phyloP scores from a whole-genome alignment of 2,329 filamentous ascomycete genomes.

The Calonectria pseudoturangicola region DNA sequence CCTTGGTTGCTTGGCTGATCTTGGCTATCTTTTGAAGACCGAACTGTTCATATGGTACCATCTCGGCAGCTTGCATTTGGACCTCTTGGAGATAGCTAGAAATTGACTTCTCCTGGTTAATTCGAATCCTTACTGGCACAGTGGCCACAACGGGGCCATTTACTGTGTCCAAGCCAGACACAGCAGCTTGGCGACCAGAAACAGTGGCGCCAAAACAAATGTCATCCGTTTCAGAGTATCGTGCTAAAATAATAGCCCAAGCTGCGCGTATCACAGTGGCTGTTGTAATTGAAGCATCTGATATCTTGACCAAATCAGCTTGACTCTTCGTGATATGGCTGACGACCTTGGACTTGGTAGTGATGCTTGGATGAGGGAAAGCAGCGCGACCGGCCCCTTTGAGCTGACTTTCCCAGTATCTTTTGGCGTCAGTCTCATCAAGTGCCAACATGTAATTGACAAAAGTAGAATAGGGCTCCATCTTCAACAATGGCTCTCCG shows the following conservation, averaged over 20 bases:
- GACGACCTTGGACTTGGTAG: background rate
- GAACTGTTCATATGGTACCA: slow-evolving; percentile 41
- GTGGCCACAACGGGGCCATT: slow-evolving; percentile 58
- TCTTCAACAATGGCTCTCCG: background rate
- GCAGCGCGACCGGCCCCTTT: background rate
- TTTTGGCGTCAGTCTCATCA: background rate
- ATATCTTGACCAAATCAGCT: background rate
- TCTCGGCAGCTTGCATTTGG: slow-evolving; percentile 39
- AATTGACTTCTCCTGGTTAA: slow-evolving; percentile 56
- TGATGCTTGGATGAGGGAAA: background rate
- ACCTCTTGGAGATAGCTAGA: slow-evolving; percentile 63
- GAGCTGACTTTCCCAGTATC: slow-evolving; percentile 8
- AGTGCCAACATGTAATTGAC: slow-evolving; percentile 3
- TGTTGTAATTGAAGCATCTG: background rate
- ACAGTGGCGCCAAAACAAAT: slow-evolving; percentile 17
- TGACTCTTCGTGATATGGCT: background rate
- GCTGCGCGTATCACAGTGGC: slow-evolving; percentile 23
- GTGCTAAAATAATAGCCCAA: too few species aligned
- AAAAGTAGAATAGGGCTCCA: background rate
- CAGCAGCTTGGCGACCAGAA: slow-evolving; percentile 36
- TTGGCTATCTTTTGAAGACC: slow-evolving; percentile 46
- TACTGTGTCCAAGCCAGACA: slow-evolving; percentile 47
- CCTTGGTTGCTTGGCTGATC: slow-evolving; percentile 24
- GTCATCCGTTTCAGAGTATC: slow-evolving; percentile 24
- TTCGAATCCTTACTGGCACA: slow-evolving; percentile 45